Conservation (phyloP, 1,284 basidiomycete genomes). For the Boletus nobilissimus region DNA sequence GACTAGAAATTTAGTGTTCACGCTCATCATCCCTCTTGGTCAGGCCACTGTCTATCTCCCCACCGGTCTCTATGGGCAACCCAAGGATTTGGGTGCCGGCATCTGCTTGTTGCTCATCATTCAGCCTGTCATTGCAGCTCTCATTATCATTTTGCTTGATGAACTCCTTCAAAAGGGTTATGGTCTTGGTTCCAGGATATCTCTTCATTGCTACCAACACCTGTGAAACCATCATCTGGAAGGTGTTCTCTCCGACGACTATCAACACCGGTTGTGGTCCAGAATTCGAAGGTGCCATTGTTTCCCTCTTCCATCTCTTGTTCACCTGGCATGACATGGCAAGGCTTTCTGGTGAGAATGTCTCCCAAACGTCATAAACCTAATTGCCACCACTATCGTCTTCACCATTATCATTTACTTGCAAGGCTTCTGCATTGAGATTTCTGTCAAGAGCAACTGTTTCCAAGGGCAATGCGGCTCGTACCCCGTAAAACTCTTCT, state of each 20-base stretch:
- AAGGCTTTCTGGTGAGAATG: conserved; percentile 99
- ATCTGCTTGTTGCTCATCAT: conserved; percentile 96
- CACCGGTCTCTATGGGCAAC: conserved; percentile 96
- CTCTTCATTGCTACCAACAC: conserved; percentile 99
- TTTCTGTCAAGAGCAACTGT: conserved; percentile 96
- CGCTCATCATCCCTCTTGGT: conserved; percentile 95
- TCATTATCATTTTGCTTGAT: conserved; percentile 98
- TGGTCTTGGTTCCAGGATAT: conserved; percentile 98
- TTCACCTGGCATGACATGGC: conserved; percentile 99
- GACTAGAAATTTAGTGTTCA: conserved; percentile 76
- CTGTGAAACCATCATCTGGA: conserved; percentile 99
- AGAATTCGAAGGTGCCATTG: conserved; percentile 97
- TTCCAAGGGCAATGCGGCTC: conserved; percentile 95
- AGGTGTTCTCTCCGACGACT: conserved; percentile 98
- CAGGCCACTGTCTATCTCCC: conserved; percentile 98
- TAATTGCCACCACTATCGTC: conserved; percentile 91
- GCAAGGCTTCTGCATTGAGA: conserved; percentile 98
- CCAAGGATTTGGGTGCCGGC: conserved; percentile 93
- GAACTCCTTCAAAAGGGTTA: conserved; percentile 99
- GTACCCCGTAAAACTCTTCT: conserved; percentile 99
- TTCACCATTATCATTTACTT: conserved; percentile 98
- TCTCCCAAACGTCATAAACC: conserved; percentile 98
- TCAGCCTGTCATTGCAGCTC: conserved; percentile 91
- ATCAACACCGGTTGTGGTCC: conserved; percentile 98
- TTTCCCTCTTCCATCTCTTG: conserved; percentile 96